These are phyloP conservation scores for Cercophora sp. DNA, from an alignment of 495 filamentous ascomycete genomes.

Conservation along the genomic window DNA sequence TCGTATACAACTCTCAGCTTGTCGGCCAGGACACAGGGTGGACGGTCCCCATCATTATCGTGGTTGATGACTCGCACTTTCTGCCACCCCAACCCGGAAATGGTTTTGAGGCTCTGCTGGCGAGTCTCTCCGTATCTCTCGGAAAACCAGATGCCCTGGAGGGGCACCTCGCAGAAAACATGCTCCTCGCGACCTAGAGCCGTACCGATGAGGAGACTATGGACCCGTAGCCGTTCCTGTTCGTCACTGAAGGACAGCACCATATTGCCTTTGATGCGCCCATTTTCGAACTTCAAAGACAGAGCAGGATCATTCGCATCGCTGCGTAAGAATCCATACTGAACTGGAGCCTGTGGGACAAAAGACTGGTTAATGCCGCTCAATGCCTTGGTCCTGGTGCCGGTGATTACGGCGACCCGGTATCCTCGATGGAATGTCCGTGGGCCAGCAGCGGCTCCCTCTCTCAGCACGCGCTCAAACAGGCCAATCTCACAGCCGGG, in stretches of 20 bases:
- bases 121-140: slow-evolving; percentile 43
- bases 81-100: slow-evolving; percentile 46
- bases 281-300: slow-evolving; percentile 64
- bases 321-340: slow-evolving; percentile 68
- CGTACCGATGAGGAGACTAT: slow-evolving; percentile 66
- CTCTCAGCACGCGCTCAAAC: slow-evolving; percentile 62
- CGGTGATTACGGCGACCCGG: slow-evolving; percentile 69
- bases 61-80: slow-evolving; percentile 54
- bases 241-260: slow-evolving; percentile 69
- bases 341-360: slow-evolving; percentile 56
- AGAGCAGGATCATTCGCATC: slow-evolving; percentile 63
- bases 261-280: slow-evolving; percentile 61
- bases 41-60: slow-evolving; percentile 36
- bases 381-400: slow-evolving; percentile 67
- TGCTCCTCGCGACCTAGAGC: slow-evolving; percentile 55
- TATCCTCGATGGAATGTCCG: slow-evolving; percentile 70
- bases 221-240: slow-evolving; percentile 60
- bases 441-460: slow-evolving; percentile 62
- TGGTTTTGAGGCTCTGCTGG: slow-evolving; percentile 38
- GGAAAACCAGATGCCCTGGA: slow-evolving; percentile 61
- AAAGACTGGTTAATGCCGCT: slow-evolving; percentile 66
- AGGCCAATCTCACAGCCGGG: slow-evolving; percentile 63
- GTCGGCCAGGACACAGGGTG: slow-evolving; percentile 64
- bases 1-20: slow-evolving; percentile 64
- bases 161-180: slow-evolving; percentile 57